Conservation (phyloP, 371 early-diverging fungal genomes). For the Entomophthora muscae region DNA sequence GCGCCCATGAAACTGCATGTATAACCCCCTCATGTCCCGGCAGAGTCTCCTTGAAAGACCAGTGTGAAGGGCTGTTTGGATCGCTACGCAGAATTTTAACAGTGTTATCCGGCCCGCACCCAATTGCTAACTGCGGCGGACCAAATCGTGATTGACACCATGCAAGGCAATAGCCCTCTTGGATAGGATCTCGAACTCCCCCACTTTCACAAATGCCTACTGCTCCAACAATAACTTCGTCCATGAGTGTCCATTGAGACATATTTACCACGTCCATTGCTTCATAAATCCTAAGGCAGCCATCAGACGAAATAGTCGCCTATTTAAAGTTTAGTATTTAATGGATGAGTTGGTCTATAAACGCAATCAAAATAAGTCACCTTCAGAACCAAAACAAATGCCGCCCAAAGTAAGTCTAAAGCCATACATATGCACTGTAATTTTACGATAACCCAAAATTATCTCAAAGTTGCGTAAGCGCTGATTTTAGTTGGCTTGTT, state of each 20-base stretch:
- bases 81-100: conserved; percentile 52
- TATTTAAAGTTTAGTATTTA: conserved; percentile 13
- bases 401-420: too few relatives aligned
- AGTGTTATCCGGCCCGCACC: conserved; percentile 61
- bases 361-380: too few relatives aligned
- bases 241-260: conserved; percentile 64
- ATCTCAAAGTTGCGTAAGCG: too few relatives aligned
- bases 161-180: conserved; percentile 38
- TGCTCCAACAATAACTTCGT: conserved; percentile 30
- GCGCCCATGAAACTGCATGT: conserved; percentile 76
- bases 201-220: conserved; percentile 25
- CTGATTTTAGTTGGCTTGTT: too few relatives aligned
- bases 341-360: too few relatives aligned
- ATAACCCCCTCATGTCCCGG: conserved; percentile 50
- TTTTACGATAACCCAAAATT: too few relatives aligned
- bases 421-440: too few relatives aligned
- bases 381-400: too few relatives aligned
- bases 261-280: conserved; percentile 67
- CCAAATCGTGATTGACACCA: conserved; percentile 78
- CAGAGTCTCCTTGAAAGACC: conserved; percentile 43
- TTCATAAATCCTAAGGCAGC: conserved; percentile 76
- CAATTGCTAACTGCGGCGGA: conserved; percentile 69
- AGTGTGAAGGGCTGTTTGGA: conserved; percentile 23
- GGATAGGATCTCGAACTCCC: conserved; percentile 17
- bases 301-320: conserved; percentile 77